A percentile compares a stretch with the other conserved stretches of the same genome.
Evolutionary conservation across 768 basidiomycete genomes (phyloP).

Genomic region (Termitomyces sp.): DNA sequence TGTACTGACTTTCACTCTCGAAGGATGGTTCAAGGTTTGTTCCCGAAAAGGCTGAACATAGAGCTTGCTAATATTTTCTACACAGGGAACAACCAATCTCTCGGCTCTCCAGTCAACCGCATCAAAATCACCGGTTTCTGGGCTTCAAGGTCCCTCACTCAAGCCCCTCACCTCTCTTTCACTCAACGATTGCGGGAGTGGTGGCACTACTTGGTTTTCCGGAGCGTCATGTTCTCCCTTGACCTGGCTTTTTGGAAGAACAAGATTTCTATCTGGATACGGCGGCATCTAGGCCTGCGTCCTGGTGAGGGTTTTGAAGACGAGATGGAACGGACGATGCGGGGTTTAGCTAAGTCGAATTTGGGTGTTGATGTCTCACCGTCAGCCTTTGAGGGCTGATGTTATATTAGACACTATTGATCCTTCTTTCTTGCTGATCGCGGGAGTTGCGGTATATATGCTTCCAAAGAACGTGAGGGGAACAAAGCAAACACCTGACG

Average conservation of each 20-base stretch:
- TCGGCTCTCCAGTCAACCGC: slow-evolving; percentile 86
- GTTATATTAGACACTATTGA: neutral
- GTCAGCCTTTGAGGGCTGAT: slow-evolving; percentile 49
- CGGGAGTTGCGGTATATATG: neutral
- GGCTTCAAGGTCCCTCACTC: slow-evolving; percentile 66
- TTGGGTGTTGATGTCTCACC: slow-evolving; percentile 74
- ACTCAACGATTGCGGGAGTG: slow-evolving; percentile 46
- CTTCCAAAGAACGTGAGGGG: no score
- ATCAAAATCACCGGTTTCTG: slow-evolving; percentile 87
- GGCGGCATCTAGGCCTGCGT: slow-evolving; percentile 35
- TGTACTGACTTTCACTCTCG: neutral
- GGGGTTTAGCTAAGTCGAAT: slow-evolving; percentile 71
- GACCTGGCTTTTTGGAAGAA: slow-evolving; percentile 73
- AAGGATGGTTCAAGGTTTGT: slow-evolving; percentile 48
- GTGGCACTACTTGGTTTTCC: slow-evolving; percentile 61
- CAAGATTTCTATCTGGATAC: slow-evolving; percentile 49
- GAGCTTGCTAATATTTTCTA: slow-evolving; percentile 23
- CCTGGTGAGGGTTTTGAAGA: slow-evolving; percentile 68
- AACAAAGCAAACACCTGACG: neutral
- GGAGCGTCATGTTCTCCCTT: slow-evolving; percentile 57
- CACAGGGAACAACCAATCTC: slow-evolving; percentile 73
- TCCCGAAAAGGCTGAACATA: slow-evolving; percentile 2
- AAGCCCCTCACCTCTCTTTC: slow-evolving; percentile 39
- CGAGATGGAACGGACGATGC: slow-evolving; percentile 72
- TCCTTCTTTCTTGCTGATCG: neutral